Percentiles rank a stretch among this genome's conserved stretches.
phyloP scores from a whole-genome alignment of 2,329 filamentous ascomycete genomes.

The Corniculantispora saksenae region DNA sequence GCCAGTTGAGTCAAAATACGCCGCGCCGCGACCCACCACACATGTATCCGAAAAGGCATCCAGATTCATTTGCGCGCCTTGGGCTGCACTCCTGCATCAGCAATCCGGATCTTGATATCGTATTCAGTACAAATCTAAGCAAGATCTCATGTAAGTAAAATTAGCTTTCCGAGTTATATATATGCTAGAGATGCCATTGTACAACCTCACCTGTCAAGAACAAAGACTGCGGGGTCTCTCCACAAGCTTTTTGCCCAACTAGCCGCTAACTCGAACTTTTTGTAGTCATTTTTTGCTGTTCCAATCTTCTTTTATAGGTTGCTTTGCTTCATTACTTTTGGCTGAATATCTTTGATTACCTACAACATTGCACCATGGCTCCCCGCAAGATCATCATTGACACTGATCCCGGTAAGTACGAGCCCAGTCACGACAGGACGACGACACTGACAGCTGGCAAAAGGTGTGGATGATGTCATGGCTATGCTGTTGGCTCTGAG shows the following conservation, averaged over 20 bases:
- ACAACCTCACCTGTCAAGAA: neutral
- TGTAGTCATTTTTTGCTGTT: conserved; percentile 6
- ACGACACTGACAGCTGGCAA: conserved; percentile 19
- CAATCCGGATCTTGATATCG: neutral
- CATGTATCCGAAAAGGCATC: neutral
- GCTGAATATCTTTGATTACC: neutral
- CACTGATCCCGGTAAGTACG: conserved; percentile 75
- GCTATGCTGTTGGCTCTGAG: conserved; percentile 86
- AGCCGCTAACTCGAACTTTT: neutral
- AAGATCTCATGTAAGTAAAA: neutral
- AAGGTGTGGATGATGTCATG: conserved; percentile 89
- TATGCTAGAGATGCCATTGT: neutral
- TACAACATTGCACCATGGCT: conserved; percentile 50
- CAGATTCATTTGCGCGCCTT: neutral
- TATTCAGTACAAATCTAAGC: neutral
- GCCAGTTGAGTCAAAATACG: neutral
- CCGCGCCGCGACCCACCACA: conserved; percentile 4
- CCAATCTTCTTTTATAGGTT: neutral
- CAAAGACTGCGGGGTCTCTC: conserved; percentile 14
- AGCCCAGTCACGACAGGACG: neutral
- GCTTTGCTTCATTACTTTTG: neutral
- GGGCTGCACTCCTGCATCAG: neutral
- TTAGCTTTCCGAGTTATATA: neutral
- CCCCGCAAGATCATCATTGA: conserved; percentile 86
- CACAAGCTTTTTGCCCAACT: neutral